Conservation (phyloP, 2,329 filamentous ascomycete species). For the Shiraia bambusicola region DNA sequence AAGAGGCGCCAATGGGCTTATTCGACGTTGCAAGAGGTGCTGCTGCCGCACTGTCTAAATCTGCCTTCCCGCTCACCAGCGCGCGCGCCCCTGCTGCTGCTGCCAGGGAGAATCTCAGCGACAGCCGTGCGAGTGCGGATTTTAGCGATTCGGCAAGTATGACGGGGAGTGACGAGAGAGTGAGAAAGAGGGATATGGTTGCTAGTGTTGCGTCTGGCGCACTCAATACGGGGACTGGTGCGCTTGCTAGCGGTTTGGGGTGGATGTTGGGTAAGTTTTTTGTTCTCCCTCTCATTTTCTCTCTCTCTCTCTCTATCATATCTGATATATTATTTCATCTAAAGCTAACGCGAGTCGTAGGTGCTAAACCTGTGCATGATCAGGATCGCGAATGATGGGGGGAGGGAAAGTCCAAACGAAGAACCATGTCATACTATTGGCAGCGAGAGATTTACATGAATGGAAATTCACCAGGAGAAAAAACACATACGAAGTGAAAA, state of each 20-base stretch:
- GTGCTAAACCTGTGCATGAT: slow-evolving; percentile 34
- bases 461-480: too few relatives aligned
- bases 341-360: slow-evolving; percentile 17
- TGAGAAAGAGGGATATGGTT: slow-evolving; percentile 72
- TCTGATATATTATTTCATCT: background rate
- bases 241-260: slow-evolving; percentile 62
- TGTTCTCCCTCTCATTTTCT: too few relatives aligned
- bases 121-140: slow-evolving; percentile 30
- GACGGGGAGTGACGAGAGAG: slow-evolving; percentile 41
- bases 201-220: slow-evolving; percentile 65
- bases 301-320: too few relatives aligned
- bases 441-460: too few relatives aligned
- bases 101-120: slow-evolving; percentile 6
- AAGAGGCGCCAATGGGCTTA: slow-evolving; percentile 55
- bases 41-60: slow-evolving; percentile 50
- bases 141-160: slow-evolving; percentile 43
- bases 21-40: slow-evolving; percentile 55
- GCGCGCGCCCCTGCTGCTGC: slow-evolving; percentile 11
- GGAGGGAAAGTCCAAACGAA: too few relatives aligned
- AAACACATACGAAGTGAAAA: too few relatives aligned
- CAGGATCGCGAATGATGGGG: slow-evolving; percentile 1
- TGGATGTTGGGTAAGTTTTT: slow-evolving; percentile 64
- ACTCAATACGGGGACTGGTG: slow-evolving; percentile 61
- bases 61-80: slow-evolving; percentile 49
- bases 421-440: too few relatives aligned